Conservation (phyloP, 805 yeast genomes). For the Sugiyamaella valdiviana region DNA sequence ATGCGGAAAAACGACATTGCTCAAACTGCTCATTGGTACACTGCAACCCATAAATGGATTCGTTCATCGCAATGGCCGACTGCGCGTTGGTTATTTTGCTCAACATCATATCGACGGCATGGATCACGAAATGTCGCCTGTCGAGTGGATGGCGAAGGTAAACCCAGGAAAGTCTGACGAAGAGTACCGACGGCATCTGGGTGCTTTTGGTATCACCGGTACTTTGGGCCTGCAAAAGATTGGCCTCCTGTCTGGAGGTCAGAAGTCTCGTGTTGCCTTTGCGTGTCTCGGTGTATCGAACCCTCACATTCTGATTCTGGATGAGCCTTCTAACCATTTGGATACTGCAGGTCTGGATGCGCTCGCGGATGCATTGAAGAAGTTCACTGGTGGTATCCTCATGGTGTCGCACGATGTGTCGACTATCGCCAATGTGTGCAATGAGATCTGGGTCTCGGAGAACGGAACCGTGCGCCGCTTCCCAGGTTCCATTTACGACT, state of each 20-base stretch:
- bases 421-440: constrained; percentile 81
- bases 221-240: constrained; percentile 87
- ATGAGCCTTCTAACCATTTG: constrained; percentile 97
- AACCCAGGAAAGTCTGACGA: constrained; percentile 94
- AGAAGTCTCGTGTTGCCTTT: constrained; percentile 95
- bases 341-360: constrained; percentile 98
- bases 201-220: constrained; percentile 96
- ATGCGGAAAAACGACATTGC: constrained; percentile 95
- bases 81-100: constrained; percentile 94
- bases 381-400: constrained; percentile 89
- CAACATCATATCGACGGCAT: constrained; percentile 98
- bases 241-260: constrained; percentile 92
- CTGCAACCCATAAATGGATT: constrained; percentile 70
- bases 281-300: constrained; percentile 86
- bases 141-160: constrained; percentile 84
- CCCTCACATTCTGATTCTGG: constrained; percentile 87
- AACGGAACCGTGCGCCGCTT: constrained; percentile 71
- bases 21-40: constrained; percentile 78
- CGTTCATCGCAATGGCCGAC: constrained; percentile 72
- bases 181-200: constrained; percentile 93
- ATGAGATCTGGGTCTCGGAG: constrained; percentile 95
- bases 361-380: constrained; percentile 76
- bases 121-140: constrained; percentile 82
- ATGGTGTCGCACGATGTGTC: constrained; percentile 98
- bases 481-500: constrained; percentile 77